These are phyloP conservation scores for Coemansia sp. DNA, from an alignment of 192 early-diverging fungal genomes.

Conservation along the genomic window DNA sequence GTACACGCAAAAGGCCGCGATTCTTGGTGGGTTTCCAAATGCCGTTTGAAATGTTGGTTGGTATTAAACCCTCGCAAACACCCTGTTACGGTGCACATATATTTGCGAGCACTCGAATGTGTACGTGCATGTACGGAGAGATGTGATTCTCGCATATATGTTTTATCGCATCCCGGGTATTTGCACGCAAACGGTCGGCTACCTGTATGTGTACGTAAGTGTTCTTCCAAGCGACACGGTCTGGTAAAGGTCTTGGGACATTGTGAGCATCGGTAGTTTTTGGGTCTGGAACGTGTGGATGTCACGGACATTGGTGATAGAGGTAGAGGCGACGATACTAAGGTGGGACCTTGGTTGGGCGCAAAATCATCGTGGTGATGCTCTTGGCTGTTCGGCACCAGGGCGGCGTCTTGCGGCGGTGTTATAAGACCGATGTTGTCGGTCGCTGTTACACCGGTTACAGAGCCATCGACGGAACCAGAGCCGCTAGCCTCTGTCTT, in stretches of 20 bases:
- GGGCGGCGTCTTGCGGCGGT: background rate
- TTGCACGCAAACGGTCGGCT: constrained; percentile 71
- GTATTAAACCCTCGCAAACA: constrained; percentile 46
- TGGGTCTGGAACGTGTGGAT: constrained; percentile 10
- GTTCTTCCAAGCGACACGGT: constrained; percentile 51
- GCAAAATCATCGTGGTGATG: background rate
- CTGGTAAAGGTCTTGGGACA: constrained; percentile 34
- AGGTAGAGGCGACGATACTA: background rate
- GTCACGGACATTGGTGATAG: constrained; percentile 6
- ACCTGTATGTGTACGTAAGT: constrained; percentile 73
- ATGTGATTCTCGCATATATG: constrained; percentile 60
- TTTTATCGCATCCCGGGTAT: constrained; percentile 69
- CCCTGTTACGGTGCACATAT: constrained; percentile 21
- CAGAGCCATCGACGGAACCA: background rate
- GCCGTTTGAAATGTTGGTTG: constrained; percentile 57
- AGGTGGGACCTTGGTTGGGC: background rate
- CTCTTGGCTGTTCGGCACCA: background rate
- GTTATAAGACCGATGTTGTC: background rate
- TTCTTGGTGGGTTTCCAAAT: constrained; percentile 38
- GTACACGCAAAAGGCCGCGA: constrained; percentile 42
- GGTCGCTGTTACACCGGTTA: too few species aligned
- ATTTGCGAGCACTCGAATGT: constrained; percentile 22
- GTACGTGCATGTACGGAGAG: constrained; percentile 26
- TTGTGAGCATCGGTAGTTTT: constrained; percentile 18
- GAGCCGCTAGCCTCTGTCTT: background rate